These are phyloP conservation scores for Neoboletus magnificus DNA, from an alignment of 768 basidiomycete genomes.

Conservation along the genomic window DNA sequence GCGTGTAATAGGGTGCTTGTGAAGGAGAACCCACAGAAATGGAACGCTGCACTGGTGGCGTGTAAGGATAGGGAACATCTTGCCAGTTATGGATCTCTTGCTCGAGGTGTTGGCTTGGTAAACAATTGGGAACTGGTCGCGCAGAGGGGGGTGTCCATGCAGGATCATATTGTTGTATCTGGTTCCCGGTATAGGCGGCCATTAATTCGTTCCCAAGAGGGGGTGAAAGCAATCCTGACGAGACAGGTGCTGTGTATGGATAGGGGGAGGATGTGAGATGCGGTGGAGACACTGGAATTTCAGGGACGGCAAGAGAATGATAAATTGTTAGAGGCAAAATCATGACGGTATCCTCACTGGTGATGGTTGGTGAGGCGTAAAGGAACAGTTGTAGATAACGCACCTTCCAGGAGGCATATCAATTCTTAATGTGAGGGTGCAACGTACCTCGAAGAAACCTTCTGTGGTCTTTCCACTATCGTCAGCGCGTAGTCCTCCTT, in stretches of 20 bases:
- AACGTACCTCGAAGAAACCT: conserved; percentile 66
- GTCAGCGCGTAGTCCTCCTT: conserved; percentile 59
- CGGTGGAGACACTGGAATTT: conserved; percentile 30
- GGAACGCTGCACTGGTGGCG: conserved; percentile 44
- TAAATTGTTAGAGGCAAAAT: conserved; percentile 62
- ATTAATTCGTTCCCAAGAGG: conserved; percentile 16
- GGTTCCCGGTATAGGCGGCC: conserved; percentile 8
- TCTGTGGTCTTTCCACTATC: conserved; percentile 43
- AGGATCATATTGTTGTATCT: conserved; percentile 8
- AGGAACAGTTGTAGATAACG: conserved; percentile 19
- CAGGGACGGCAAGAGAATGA: conserved; percentile 59
- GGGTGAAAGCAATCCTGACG: conserved; percentile 25
- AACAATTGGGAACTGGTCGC: conserved; percentile 4
- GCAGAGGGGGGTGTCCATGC: conserved; percentile 7
- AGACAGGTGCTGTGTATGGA: conserved; percentile 15
- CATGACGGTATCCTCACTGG: conserved; percentile 68
- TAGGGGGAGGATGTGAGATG: conserved; percentile 14
- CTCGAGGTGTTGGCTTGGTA: conserved; percentile 3
- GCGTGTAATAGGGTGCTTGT: conserved; percentile 29
- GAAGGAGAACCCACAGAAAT: conserved; percentile 47
- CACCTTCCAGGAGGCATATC: conserved; percentile 69
- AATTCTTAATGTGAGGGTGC: conserved; percentile 58
- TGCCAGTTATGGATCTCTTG: conserved; percentile 18
- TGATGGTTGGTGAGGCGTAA: conserved; percentile 7
- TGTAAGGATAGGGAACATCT: conserved; percentile 28